Base-by-base conservation (phyloP, 1,284 basidiomycete genomes). In the Irpex lacteus region DNA sequence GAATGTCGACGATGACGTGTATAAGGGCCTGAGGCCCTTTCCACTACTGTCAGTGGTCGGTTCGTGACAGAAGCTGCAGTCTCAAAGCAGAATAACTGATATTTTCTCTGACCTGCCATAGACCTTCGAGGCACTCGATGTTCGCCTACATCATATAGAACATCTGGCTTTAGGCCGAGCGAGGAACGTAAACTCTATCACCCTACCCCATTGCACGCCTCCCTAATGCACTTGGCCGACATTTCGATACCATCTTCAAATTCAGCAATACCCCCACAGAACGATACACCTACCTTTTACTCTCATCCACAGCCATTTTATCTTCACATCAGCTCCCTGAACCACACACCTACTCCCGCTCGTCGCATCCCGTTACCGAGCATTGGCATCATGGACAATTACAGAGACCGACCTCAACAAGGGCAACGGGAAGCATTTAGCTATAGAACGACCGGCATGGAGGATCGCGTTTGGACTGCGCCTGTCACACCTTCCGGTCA, bases 21-120 rank as follows among this genome's bases (percentile, higher is more conserved):
- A 82, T 63, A 63, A 72, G 1, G 68, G 72, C 60, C 73, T 89
- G 3, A 44, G 67, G 19, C 74, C 70, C 5, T 87, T 89, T 66
- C 81, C 81, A 5, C 76, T 89, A 37, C 80, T 90, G 13, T 79
- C 77, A 36, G 80, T 83, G n/a, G 70, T 89, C 65, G 87, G 87
- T 85, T 62, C 61, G 82, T 78, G 36, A 0, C 13, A 57, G 37
- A 21, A 26, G 26, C 26, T 26, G 2, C 26, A 3, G 26, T 3
- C 26, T 26, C 4, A 26, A 26, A 26, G 4, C 26, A 26, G 26
- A 26, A 4, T 2, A 26, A 26, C 26, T 26, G 26, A 26, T 26
- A 2, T 26, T 4, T 26, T 26, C 21, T 26, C 26, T 26, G 26
- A 69, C 61, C 60, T 54, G 37, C 54, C 53, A 13, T 63, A 87